phyloP scores from a whole-genome alignment of 2,329 filamentous ascomycete species.

The Alternaria longipes region DNA sequence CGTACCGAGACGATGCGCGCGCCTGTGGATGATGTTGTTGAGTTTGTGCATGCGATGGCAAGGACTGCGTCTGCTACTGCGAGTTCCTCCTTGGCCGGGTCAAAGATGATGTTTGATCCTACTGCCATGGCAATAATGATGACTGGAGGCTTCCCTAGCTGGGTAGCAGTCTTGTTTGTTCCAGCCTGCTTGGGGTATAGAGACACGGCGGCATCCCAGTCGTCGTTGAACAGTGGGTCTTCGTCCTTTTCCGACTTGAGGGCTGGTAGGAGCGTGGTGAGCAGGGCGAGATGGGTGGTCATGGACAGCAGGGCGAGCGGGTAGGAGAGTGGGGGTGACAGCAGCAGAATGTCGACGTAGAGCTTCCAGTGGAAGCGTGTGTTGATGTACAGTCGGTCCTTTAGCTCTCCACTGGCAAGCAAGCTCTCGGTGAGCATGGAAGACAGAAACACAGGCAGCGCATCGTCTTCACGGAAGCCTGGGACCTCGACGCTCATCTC shows the following conservation, averaged over 20 bases:
- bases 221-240: constrained; percentile 96
- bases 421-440: constrained; percentile 91
- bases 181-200: constrained; percentile 70
- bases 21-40: constrained; percentile 29
- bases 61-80: constrained; percentile 90
- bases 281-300: constrained; percentile 90
- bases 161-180: constrained; percentile 37
- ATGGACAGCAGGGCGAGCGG: constrained; percentile 91
- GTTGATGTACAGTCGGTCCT: constrained; percentile 84
- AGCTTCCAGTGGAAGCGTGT: constrained; percentile 93
- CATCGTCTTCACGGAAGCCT: constrained; percentile 88
- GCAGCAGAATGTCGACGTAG: constrained; percentile 91
- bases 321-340: constrained; percentile 92
- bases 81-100: constrained; percentile 89
- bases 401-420: constrained; percentile 73
- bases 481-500: constrained; percentile 93
- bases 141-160: constrained; percentile 73
- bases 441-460: constrained; percentile 83
- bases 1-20: constrained; percentile 56
- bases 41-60: constrained; percentile 76
- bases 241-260: constrained; percentile 91
- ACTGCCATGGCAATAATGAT: constrained; percentile 90
- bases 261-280: constrained; percentile 83
- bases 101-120: constrained; percentile 89
- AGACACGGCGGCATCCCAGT: constrained; percentile 85